Conservation (phyloP, 2,329 filamentous ascomycete species). For the Apiospora rasikravindrae region DNA sequence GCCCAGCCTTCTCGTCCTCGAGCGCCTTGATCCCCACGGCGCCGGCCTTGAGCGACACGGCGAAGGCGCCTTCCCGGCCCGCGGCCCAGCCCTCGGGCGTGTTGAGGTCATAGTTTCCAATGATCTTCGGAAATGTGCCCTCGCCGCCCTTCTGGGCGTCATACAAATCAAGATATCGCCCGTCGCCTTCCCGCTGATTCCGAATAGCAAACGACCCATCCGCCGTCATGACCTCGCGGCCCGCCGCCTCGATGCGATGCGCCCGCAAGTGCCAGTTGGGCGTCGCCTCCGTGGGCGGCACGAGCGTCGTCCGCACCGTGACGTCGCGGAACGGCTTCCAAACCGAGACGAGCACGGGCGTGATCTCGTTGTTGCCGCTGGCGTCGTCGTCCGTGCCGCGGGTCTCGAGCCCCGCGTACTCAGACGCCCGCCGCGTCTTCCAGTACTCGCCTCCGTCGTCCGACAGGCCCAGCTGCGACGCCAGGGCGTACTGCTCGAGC, state of each 20-base stretch:
- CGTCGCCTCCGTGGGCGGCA: slow-evolving; percentile 62
- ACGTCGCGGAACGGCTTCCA: slow-evolving; percentile 78
- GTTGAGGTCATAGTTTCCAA: slow-evolving; percentile 64
- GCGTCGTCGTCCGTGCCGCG: slow-evolving; percentile 52
- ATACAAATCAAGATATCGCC: slow-evolving; percentile 57
- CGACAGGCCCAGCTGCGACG: slow-evolving; percentile 76
- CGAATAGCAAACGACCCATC: slow-evolving; percentile 77
- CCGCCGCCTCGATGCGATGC: slow-evolving; percentile 62
- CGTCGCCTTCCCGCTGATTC: slow-evolving; percentile 54
- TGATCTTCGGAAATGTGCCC: slow-evolving; percentile 59
- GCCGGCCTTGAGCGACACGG: slow-evolving; percentile 53
- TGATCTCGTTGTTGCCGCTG: slow-evolving; percentile 23
- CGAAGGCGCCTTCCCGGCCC: slow-evolving; percentile 60
- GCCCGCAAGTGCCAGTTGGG: slow-evolving; percentile 74
- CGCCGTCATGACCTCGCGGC: slow-evolving; percentile 69
- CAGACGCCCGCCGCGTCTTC: slow-evolving; percentile 75
- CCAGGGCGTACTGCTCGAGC: slow-evolving; percentile 77
- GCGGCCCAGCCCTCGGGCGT: slow-evolving; percentile 58
- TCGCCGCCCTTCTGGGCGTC: slow-evolving; percentile 48
- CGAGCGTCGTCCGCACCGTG: slow-evolving; percentile 65
- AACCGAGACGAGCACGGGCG: slow-evolving; percentile 67
- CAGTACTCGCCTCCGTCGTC: slow-evolving; percentile 80
- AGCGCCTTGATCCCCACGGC: slow-evolving; percentile 62
- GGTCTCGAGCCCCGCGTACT: slow-evolving; percentile 66
- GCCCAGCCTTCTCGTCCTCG: slow-evolving; percentile 49